A percentile compares a stretch with the other conserved stretches of the same genome.
Evolutionary conservation across 2,329 filamentous ascomycete genomes (phyloP).

Genomic region (Trichothecium roseum): DNA sequence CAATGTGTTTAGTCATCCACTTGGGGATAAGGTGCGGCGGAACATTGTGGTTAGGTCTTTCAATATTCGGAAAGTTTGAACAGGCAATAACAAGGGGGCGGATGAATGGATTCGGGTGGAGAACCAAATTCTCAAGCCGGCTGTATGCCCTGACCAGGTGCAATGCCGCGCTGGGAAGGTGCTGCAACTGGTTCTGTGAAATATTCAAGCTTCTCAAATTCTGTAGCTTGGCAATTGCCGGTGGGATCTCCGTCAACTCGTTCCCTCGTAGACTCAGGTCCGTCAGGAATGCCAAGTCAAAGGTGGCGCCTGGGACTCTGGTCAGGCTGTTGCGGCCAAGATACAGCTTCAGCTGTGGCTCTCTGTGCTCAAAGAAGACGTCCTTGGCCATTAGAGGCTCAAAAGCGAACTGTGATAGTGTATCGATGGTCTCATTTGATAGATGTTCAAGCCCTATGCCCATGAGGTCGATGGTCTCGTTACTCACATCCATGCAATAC

Average conservation of each 20-base stretch:
- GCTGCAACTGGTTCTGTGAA: slow-evolving; percentile 50
- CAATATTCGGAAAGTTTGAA: too few species aligned
- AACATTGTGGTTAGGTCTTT: slow-evolving; percentile 1
- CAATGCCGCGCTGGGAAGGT: slow-evolving; percentile 53
- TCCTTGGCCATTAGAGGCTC: slow-evolving; percentile 44
- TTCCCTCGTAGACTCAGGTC: slow-evolving; percentile 59
- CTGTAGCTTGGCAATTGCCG: slow-evolving; percentile 44
- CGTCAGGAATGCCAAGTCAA: slow-evolving; percentile 50
- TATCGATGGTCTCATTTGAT: slow-evolving; percentile 45
- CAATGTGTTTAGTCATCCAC: slow-evolving; percentile 14
- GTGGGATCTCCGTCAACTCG: slow-evolving; percentile 47
- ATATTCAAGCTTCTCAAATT: slow-evolving; percentile 56
- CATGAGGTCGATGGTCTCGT: slow-evolving; percentile 52
- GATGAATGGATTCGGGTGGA: slow-evolving; percentile 55
- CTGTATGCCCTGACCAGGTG: slow-evolving; percentile 35
- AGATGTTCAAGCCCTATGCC: slow-evolving; percentile 41
- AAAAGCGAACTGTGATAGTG: slow-evolving; percentile 41
- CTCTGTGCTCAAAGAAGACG: slow-evolving; percentile 48
- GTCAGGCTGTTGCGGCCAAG: slow-evolving; percentile 48
- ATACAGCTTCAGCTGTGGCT: slow-evolving; percentile 50
- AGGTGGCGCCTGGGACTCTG: slow-evolving; percentile 48
- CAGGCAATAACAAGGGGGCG: slow-evolving; percentile 15
- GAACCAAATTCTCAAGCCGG: slow-evolving; percentile 38
- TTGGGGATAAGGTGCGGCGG: slow-evolving; percentile 7
- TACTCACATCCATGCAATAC: slow-evolving; percentile 44